These are phyloP conservation scores for Teunomyces atbi DNA, from an alignment of 805 yeast genomes.

Conservation along the genomic window DNA sequence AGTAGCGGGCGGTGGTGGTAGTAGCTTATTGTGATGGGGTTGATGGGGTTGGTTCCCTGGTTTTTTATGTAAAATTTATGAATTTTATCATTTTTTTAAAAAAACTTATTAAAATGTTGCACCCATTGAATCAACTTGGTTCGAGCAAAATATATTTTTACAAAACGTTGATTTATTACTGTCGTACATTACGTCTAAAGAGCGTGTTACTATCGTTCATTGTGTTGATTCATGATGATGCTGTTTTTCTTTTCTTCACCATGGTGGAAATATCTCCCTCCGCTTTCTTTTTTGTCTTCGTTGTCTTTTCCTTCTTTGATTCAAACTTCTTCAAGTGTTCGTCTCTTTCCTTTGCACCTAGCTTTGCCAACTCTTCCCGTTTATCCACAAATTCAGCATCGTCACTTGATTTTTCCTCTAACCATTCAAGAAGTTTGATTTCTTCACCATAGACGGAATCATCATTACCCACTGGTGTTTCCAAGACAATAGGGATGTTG, in stretches of 20 bases:
- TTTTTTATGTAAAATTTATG: too few relatives aligned
- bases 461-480: conserved; percentile 76
- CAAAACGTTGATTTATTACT: too few relatives aligned
- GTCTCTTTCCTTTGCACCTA: conserved; percentile 68
- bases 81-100: not conserved
- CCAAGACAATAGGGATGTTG: conserved; percentile 76
- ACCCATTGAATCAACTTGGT: not conserved
- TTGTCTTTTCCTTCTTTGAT: conserved; percentile 19
- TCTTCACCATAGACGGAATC: conserved; percentile 75
- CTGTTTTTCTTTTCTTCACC: conserved; percentile 15
- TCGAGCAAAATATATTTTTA: too few relatives aligned
- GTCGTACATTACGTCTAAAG: too few relatives aligned
- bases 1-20: too few relatives aligned
- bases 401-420: conserved; percentile 53
- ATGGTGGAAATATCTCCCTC: conserved; percentile 18
- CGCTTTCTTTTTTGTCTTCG: conserved; percentile 6
- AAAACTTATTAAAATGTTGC: too few relatives aligned
- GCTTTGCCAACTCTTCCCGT: conserved; percentile 45
- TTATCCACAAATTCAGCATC: conserved; percentile 56
- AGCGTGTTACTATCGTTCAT: too few relatives aligned
- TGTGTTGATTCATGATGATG: too few relatives aligned
- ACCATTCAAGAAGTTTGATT: conserved; percentile 79
- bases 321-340: conserved; percentile 67
- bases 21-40: too few relatives aligned
- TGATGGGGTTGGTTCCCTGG: too few relatives aligned